Base-by-base conservation (phyloP, 164 flowering plant species). In the Akebia trifoliata region DNA sequence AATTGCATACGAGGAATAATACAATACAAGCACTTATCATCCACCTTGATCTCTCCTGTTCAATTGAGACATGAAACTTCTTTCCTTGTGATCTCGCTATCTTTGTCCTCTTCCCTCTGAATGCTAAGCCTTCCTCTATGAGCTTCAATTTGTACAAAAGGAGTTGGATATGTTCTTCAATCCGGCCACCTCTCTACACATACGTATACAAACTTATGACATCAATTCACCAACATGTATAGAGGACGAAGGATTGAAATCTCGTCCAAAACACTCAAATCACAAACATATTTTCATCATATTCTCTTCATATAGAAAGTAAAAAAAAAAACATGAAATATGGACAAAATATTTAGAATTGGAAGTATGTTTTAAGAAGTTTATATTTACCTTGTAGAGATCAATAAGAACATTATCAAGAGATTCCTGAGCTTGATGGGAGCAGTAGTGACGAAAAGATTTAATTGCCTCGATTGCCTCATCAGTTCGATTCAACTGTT, bases 381-480 rank as follows among this genome's bases (percentile, higher is more conserved):
- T n/a, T n/a, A n/a, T 7, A 4, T 45, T 54, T 70, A 86, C 98
- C 90, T 91, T 91, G 78, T 83, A 88, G 35, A 92, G 86, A 66
- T 92, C 96, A 60, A 86, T 60, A 4, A 92, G 78, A 18, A 92
- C 72, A 63, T 92, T 92, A 63, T 92, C 96, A 35, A 92, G 76
- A 49, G 98, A 84, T 25, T 84, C 94, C 50, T 87, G 97, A 60
- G 96, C 68, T 18, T 84, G 83, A 42, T 28, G n/a, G 15, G 86
- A 68, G 61, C 94, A 90, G 28, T 86, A 80, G 69, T 79, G 73
- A 28, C 94, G 95, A 34, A 91, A 91, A 9, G 97, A 91, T 46
- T 76, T 87, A 53, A 91, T 81, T 0, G 97, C 97, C 60, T 91
- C 92, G n/a, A 91, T 75, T 0, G 90, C 97, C 69, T 91, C 97